Evolutionary conservation across 2,329 filamentous ascomycete species (phyloP).

Genomic region (Arthrobotrys pseudoclavata): DNA sequence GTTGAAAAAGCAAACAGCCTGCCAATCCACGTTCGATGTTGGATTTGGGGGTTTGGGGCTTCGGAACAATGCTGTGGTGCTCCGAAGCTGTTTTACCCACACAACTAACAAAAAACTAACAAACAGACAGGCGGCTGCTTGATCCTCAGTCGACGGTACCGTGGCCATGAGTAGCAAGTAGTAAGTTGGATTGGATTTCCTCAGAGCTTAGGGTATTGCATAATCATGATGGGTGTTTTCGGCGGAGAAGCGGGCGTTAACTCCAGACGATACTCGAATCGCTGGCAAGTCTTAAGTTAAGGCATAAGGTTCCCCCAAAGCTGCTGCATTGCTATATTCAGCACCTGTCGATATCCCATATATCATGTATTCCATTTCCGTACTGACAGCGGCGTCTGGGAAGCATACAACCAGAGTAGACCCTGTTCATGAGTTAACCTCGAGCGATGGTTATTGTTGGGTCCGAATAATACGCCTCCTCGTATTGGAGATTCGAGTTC

Average conservation of each 20-base stretch:
- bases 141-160: constrained; percentile 32
- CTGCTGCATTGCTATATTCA: constrained; percentile 34
- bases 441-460: constrained; percentile 18
- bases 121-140: constrained; percentile 30
- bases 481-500: constrained; percentile 27
- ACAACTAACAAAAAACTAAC: constrained; percentile 12
- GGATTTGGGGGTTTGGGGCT: constrained; percentile 33
- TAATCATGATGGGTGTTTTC: constrained; percentile 15
- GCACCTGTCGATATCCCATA: constrained; percentile 18
- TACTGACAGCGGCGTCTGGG: constrained; percentile 5
- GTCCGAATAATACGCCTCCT: constrained; percentile 31
- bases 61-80: constrained; percentile 56
- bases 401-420: constrained; percentile 35
- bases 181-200: not conserved
- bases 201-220: constrained; percentile 11
- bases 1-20: constrained; percentile 57
- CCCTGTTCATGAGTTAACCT: constrained; percentile 25
- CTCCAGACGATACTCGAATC: constrained; percentile 45
- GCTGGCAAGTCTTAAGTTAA: constrained; percentile 12
- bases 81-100: constrained; percentile 51
- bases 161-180: not conserved
- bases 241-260: constrained; percentile 56
- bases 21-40: constrained; percentile 35
- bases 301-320: not conserved
- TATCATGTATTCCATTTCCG: not conserved